A percentile compares a stretch with the other conserved stretches of the same genome.
Evolutionary conservation across 768 basidiomycete species (phyloP).

Genomic region (Amanita phalloides): DNA sequence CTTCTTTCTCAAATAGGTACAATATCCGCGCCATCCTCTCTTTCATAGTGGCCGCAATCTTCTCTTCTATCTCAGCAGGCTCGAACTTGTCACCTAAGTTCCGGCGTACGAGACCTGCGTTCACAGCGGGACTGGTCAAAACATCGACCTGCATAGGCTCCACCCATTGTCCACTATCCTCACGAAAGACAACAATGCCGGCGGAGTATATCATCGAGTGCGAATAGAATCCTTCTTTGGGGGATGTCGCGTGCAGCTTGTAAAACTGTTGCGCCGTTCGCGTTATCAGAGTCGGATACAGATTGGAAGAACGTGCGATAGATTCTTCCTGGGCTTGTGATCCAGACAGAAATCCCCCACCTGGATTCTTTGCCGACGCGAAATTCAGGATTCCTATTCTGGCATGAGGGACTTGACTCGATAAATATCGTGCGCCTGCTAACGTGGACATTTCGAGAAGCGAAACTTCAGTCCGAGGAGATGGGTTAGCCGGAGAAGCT

Average conservation of each 20-base stretch:
- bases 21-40: slow-evolving; percentile 65
- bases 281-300: slow-evolving; percentile 54
- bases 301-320: slow-evolving; percentile 64
- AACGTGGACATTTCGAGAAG: slow-evolving; percentile 56
- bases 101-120: slow-evolving; percentile 40
- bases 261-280: slow-evolving; percentile 51
- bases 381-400: slow-evolving; percentile 64
- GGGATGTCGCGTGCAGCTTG: slow-evolving; percentile 37
- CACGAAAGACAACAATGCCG: slow-evolving; percentile 46
- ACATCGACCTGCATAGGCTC: slow-evolving; percentile 54
- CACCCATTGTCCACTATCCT: slow-evolving; percentile 47
- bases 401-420: slow-evolving; percentile 10
- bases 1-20: slow-evolving; percentile 51
- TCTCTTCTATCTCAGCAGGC: slow-evolving; percentile 15
- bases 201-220: slow-evolving; percentile 75
- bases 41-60: slow-evolving; percentile 47
- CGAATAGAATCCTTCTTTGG: slow-evolving; percentile 52
- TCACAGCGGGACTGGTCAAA: slow-evolving; percentile 66
- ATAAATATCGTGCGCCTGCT: slow-evolving; percentile 40
- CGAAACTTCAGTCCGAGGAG: slow-evolving; percentile 24
- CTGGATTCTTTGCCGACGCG: slow-evolving; percentile 64
- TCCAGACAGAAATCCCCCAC: slow-evolving; percentile 67
- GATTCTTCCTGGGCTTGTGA: slow-evolving; percentile 76
- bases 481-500: background rate
- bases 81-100: slow-evolving; percentile 11